Conservation (phyloP, 83 land plant genomes). For the Thuja plicata region DNA sequence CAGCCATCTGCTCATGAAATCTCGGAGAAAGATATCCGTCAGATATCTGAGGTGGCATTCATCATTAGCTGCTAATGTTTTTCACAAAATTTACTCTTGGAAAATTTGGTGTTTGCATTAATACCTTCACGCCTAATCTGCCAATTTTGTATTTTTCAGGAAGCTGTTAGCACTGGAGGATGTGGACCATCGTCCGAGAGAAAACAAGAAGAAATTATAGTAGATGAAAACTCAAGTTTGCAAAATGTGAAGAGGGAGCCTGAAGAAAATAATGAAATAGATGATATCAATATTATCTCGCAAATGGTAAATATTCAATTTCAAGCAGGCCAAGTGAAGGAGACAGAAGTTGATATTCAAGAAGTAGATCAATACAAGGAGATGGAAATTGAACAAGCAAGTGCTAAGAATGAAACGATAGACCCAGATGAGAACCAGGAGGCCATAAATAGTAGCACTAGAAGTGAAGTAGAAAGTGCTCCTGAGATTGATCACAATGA, state of each 20-base stretch:
- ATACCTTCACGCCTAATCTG: neutral
- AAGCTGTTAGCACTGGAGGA: constrained; percentile 13
- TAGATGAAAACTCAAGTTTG: constrained; percentile 10
- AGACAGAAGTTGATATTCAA: neutral
- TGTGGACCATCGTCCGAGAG: constrained; percentile 10
- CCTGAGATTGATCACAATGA: constrained; percentile 28
- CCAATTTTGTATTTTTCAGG: neutral
- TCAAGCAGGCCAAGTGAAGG: neutral
- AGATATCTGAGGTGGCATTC: constrained; percentile 17
- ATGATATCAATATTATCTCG: neutral
- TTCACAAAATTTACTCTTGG: neutral
- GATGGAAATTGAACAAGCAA: constrained; percentile 5
- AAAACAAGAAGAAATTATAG: neutral
- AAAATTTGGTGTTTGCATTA: neutral
- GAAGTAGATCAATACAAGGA: constrained; percentile 13
- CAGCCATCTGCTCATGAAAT: constrained; percentile 5
- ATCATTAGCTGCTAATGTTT: neutral
- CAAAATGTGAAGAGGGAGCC: constrained; percentile 10
- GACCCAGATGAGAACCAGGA: constrained; percentile 19
- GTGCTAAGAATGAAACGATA: neutral
- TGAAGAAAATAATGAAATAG: constrained; percentile 14
- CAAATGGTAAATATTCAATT: neutral
- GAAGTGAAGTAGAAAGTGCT: constrained; percentile 16
- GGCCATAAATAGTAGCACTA: constrained; percentile 4
- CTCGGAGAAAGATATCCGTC: constrained; percentile 12